A percentile compares a stretch with the other conserved stretches of the same genome.
Evolutionary conservation across 805 yeast species (phyloP).

Genomic region (Lipomyces chichibuensis): DNA sequence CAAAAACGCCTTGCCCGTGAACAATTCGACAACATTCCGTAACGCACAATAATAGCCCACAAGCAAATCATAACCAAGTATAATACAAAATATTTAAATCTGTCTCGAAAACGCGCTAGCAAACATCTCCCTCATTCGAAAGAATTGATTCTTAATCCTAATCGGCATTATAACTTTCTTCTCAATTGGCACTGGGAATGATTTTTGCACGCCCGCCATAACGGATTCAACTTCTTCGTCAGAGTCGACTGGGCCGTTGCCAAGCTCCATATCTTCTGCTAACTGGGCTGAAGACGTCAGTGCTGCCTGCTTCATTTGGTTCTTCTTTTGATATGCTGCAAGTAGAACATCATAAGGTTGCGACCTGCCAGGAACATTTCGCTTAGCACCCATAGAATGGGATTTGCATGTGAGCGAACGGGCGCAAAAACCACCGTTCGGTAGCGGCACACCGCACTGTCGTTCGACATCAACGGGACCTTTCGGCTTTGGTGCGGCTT

Average conservation of each 20-base stretch:
- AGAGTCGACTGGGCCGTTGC: slow-evolving; percentile 61
- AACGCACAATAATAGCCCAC: background rate
- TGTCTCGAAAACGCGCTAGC: slow-evolving; percentile 72
- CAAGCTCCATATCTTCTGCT: slow-evolving; percentile 43
- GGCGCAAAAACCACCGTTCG: slow-evolving; percentile 95
- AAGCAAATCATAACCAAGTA: background rate
- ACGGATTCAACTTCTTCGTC: slow-evolving; percentile 94
- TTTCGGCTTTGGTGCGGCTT: slow-evolving; percentile 43
- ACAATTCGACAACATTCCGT: background rate
- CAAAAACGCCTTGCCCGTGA: background rate
- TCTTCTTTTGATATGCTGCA: slow-evolving; percentile 87
- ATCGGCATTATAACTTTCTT: slow-evolving; percentile 70
- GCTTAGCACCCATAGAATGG: slow-evolving; percentile 97
- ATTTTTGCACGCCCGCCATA: slow-evolving; percentile 80
- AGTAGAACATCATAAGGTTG: slow-evolving; percentile 87
- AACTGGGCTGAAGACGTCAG: slow-evolving; percentile 47
- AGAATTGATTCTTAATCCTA: slow-evolving; percentile 67
- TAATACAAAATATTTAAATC: slow-evolving; percentile 13
- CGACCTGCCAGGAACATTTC: slow-evolving; percentile 91
- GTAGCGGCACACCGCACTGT: slow-evolving; percentile 94
- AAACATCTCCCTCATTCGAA: slow-evolving; percentile 92
- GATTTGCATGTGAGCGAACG: slow-evolving; percentile 95
- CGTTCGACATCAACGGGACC: slow-evolving; percentile 83
- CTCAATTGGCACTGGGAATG: slow-evolving; percentile 79
- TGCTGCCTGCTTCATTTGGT: slow-evolving; percentile 76